phyloP scores from a whole-genome alignment of 371 early-diverging fungal genomes.

The Mortierella sp. region DNA sequence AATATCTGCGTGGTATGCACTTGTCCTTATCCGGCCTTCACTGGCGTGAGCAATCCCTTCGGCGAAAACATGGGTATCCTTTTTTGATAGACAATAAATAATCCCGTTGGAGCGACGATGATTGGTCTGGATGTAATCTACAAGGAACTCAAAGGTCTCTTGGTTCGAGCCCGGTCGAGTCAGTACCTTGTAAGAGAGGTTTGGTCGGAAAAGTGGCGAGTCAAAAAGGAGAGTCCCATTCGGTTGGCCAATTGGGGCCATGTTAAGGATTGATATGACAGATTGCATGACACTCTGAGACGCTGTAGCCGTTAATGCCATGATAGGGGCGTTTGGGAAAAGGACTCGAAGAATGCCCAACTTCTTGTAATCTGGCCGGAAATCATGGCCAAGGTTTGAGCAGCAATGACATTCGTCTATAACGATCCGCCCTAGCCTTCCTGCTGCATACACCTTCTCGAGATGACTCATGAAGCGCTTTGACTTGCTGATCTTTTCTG shows the following conservation, averaged over 20 bases:
- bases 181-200: conserved; percentile 80
- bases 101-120: conserved; percentile 81
- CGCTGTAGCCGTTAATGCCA: conserved; percentile 94
- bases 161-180: conserved; percentile 64
- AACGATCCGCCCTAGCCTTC: conserved; percentile 77
- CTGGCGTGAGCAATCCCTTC: conserved; percentile 67
- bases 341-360: conserved; percentile 65
- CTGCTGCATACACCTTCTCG: conserved; percentile 71
- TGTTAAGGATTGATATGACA: conserved; percentile 71
- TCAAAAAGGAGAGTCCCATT: conserved; percentile 66
- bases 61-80: conserved; percentile 81
- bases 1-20: conserved; percentile 88
- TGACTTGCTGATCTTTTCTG: conserved; percentile 86
- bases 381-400: conserved; percentile 92
- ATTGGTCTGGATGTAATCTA: conserved; percentile 72
- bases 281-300: conserved; percentile 77
- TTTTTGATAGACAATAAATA: conserved; percentile 86
- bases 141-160: conserved; percentile 74
- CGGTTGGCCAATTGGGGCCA: conserved; percentile 60
- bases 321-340: conserved; percentile 81
- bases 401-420: conserved; percentile 92
- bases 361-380: conserved; percentile 74
- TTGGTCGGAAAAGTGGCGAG: conserved; percentile 69
- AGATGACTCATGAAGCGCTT: conserved; percentile 78
- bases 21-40: conserved; percentile 65